These are phyloP conservation scores for Penicillium canariense DNA, from an alignment of 495 filamentous ascomycete genomes.

Conservation along the genomic window DNA sequence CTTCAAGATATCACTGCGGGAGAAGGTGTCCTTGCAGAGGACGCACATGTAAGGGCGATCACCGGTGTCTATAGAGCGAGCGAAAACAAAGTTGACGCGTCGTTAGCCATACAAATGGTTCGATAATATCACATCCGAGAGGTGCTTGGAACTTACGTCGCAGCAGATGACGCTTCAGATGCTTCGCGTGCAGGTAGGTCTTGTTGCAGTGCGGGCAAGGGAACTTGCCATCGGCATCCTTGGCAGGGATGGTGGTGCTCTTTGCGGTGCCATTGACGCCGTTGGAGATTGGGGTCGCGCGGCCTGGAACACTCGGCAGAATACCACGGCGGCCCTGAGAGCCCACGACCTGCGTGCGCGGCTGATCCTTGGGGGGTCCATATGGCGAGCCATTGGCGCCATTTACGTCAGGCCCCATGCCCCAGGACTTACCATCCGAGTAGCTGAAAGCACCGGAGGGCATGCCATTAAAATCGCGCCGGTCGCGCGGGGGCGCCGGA, in stretches of 20 bases:
- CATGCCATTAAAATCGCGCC: constrained; percentile 55
- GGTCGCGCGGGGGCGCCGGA: constrained; percentile 62
- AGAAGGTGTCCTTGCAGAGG: constrained; percentile 97
- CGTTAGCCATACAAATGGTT: neutral
- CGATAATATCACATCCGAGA: neutral
- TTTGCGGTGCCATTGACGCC: constrained; percentile 63
- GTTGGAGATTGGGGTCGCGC: constrained; percentile 61
- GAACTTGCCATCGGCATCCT: constrained; percentile 95
- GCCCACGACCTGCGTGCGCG: constrained; percentile 86
- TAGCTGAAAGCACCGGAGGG: constrained; percentile 59
- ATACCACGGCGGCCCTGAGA: constrained; percentile 88
- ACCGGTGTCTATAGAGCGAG: constrained; percentile 69
- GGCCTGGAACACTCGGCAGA: constrained; percentile 82
- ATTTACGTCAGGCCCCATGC: constrained; percentile 40
- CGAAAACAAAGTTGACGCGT: neutral
- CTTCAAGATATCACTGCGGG: constrained; percentile 95
- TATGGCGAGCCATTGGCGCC: constrained; percentile 43
- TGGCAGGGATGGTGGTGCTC: constrained; percentile 76
- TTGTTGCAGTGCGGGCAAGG: constrained; percentile 96
- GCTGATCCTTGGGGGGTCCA: constrained; percentile 45
- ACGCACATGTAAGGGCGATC: constrained; percentile 96
- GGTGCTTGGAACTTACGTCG: constrained; percentile 68
- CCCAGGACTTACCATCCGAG: constrained; percentile 44
- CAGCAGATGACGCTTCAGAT: constrained; percentile 91
- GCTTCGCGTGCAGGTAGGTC: constrained; percentile 96